Percentiles rank a stretch among this genome's conserved stretches.
These are phyloP conservation scores for Allium sativum DNA, from an alignment of 106 monocot species.

Conservation along the genomic window DNA sequence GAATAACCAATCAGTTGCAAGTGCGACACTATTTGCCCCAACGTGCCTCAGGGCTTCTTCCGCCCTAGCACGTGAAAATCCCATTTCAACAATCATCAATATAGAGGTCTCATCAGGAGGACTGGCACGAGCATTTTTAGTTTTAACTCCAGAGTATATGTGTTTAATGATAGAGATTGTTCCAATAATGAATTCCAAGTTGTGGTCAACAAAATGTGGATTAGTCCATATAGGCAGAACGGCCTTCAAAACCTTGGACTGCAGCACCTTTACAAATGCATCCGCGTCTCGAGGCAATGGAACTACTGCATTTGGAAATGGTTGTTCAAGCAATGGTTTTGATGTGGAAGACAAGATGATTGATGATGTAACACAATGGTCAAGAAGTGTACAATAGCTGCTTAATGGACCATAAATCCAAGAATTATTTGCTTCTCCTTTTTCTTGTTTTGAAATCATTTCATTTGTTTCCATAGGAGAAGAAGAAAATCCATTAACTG, in stretches of 20 bases:
- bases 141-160: constrained; percentile 76
- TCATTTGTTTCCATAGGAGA: constrained; percentile 97
- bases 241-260: constrained; percentile 80
- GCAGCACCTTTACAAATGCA: constrained; percentile 77
- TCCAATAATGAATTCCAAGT: constrained; percentile 60
- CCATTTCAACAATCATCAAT: constrained; percentile 91
- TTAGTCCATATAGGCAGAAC: constrained; percentile 96
- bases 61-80: constrained; percentile 82
- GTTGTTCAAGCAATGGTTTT: constrained; percentile 86
- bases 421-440: constrained; percentile 53
- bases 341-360: constrained; percentile 65
- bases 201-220: constrained; percentile 69
- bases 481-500: constrained; percentile 63
- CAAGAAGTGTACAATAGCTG: constrained; percentile 75
- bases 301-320: constrained; percentile 41
- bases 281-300: constrained; percentile 65
- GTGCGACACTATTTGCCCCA: constrained; percentile 89
- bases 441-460: constrained; percentile 33
- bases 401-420: constrained; percentile 93
- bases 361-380: constrained; percentile 85
- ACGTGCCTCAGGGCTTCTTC: constrained; percentile 97
- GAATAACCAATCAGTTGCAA: constrained; percentile 95
- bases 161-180: constrained; percentile 89
- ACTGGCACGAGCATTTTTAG: constrained; percentile 31
- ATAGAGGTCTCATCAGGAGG: constrained; percentile 91